Percentiles rank a stretch among this genome's conserved stretches.
phyloP scores from a whole-genome alignment of 768 basidiomycete species.

The Russula sp. region DNA sequence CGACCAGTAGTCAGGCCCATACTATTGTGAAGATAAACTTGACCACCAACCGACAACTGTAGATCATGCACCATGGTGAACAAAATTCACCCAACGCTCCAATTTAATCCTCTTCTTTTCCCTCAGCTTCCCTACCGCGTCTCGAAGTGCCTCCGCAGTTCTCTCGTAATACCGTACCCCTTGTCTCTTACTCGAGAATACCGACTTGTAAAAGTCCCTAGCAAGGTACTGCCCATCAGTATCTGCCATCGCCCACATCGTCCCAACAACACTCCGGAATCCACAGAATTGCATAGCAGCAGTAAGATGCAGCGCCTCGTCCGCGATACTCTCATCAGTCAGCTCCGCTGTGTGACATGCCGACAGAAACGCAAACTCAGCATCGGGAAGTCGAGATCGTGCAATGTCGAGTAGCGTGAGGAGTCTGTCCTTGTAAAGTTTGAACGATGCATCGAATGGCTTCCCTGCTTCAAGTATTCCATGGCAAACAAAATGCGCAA shows the following conservation, averaged over 20 bases:
- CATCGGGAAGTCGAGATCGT: background rate
- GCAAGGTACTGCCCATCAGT: background rate
- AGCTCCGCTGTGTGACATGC: background rate
- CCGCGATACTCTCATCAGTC: background rate
- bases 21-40: no score
- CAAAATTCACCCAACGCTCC: background rate
- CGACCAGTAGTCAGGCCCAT: no score
- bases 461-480: background rate
- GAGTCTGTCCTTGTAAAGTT: background rate
- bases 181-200: background rate
- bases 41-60: no score
- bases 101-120: background rate
- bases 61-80: background rate
- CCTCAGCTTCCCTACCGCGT: background rate
- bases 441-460: constrained; percentile 2
- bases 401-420: background rate
- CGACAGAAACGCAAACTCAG: background rate
- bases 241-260: background rate
- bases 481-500: background rate
- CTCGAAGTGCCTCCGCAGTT: background rate
- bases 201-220: background rate
- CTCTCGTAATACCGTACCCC: background rate
- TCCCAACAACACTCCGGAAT: background rate
- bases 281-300: background rate
- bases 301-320: background rate